These are phyloP conservation scores for Carex cristatella DNA, from an alignment of 176 grass and related monocot genomes.

Conservation along the genomic window DNA sequence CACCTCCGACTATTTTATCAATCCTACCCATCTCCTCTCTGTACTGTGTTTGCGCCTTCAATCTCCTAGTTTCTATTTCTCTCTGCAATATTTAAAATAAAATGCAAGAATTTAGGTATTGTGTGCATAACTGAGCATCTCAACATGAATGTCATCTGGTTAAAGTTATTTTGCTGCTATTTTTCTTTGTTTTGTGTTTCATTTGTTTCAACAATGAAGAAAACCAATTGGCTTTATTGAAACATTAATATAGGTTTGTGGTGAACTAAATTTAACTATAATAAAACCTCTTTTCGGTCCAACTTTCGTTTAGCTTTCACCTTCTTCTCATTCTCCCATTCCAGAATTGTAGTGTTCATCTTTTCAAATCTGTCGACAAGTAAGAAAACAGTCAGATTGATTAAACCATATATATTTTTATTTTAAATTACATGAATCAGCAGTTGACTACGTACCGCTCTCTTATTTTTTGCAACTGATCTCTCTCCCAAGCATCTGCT, in stretches of 20 bases:
- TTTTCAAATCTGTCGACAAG: constrained; percentile 48
- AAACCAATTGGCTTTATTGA: no score
- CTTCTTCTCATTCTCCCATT: constrained; percentile 85
- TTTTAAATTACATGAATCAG: not conserved
- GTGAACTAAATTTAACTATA: not conserved
- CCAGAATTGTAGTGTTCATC: constrained; percentile 46
- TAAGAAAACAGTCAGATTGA: not conserved
- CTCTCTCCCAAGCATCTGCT: constrained; percentile 63
- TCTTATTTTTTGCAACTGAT: constrained; percentile 44
- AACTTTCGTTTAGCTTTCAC: constrained; percentile 48
- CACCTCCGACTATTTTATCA: constrained; percentile 45
- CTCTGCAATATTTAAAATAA: constrained; percentile 36
- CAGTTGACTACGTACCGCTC: constrained; percentile 34
- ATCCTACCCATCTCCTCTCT: constrained; percentile 51
- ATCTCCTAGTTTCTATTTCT: constrained; percentile 37
- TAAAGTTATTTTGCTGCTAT: not conserved
- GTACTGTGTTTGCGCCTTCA: constrained; percentile 37
- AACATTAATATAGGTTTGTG: not conserved
- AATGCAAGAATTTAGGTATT: not conserved
- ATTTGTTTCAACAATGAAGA: no score
- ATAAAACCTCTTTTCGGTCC: constrained; percentile 63
- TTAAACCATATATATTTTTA: not conserved
- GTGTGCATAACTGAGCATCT: not conserved
- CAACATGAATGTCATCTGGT: not conserved
- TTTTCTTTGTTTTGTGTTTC: no score